Conservation (phyloP, 2,329 filamentous ascomycete genomes). For the Myriosclerotinia scirpicola region DNA sequence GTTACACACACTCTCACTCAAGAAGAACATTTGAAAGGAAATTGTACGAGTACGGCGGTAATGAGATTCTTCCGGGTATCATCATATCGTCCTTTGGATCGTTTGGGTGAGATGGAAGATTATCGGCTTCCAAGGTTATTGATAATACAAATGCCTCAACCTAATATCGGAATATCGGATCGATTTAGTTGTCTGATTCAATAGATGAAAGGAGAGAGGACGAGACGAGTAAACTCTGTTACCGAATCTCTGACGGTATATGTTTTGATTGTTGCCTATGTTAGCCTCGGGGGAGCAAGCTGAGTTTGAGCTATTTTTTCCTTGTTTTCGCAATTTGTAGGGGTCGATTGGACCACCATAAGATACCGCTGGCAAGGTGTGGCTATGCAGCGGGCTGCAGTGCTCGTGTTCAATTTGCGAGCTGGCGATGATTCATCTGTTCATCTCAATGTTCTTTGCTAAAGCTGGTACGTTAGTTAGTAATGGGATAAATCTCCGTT, state of each 20-base stretch:
- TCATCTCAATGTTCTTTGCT: conserved; percentile 1
- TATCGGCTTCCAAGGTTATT: neutral
- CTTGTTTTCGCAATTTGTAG: neutral
- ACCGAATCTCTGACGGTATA: neutral
- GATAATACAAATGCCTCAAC: neutral
- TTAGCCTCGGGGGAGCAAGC: neutral
- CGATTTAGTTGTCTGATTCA: neutral
- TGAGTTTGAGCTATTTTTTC: neutral
- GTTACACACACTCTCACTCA: neutral
- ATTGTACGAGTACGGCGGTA: neutral
- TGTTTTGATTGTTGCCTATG: neutral
- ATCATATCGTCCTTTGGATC: neutral
- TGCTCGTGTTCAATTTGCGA: neutral
- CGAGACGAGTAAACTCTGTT: neutral
- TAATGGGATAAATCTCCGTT: neutral
- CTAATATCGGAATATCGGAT: neutral
- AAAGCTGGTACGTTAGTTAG: neutral
- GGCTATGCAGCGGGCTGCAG: conserved; percentile 3
- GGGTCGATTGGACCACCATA: neutral
- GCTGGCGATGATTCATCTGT: neutral
- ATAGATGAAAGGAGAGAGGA: neutral
- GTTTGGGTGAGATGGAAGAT: neutral
- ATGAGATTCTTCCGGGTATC: neutral
- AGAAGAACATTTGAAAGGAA: neutral
- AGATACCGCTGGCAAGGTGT: neutral